phyloP scores from a whole-genome alignment of 2,329 filamentous ascomycete genomes.

The Endoconidiophora laricicola region DNA sequence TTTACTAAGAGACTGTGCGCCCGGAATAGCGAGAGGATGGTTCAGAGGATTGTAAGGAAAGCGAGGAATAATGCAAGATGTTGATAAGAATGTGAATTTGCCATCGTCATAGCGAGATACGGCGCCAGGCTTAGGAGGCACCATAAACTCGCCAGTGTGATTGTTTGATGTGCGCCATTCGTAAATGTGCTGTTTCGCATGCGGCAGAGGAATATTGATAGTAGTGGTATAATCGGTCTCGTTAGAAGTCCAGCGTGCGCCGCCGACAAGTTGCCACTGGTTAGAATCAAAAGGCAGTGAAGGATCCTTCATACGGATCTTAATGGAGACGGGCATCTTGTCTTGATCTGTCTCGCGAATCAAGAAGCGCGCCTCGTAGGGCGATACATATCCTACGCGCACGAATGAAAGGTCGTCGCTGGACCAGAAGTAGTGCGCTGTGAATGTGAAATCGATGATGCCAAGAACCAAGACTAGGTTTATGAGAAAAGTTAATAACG shows the following conservation, averaged over 20 bases:
- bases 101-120: constrained; percentile 43
- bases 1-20: constrained; percentile 60
- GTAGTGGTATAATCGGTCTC: constrained; percentile 69
- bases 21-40: constrained; percentile 67
- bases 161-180: constrained; percentile 79
- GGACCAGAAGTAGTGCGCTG: constrained; percentile 52
- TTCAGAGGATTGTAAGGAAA: constrained; percentile 79
- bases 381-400: constrained; percentile 72
- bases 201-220: constrained; percentile 44
- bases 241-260: constrained; percentile 48
- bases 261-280: constrained; percentile 51
- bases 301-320: constrained; percentile 40
- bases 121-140: constrained; percentile 54
- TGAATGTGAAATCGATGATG: constrained; percentile 62
- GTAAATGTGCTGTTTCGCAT: constrained; percentile 58
- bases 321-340: constrained; percentile 60
- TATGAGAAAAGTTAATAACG: constrained; percentile 50
- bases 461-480: constrained; percentile 55
- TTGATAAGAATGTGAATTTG: constrained; percentile 78
- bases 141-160: constrained; percentile 64
- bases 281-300: constrained; percentile 36
- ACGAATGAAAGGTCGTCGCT: constrained; percentile 68
- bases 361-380: constrained; percentile 61
- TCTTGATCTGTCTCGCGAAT: constrained; percentile 66
- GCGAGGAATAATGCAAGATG: constrained; percentile 72